These are phyloP conservation scores for Aegilops umbellulata DNA, from an alignment of 176 grass and related monocot species.

Conservation along the genomic window DNA sequence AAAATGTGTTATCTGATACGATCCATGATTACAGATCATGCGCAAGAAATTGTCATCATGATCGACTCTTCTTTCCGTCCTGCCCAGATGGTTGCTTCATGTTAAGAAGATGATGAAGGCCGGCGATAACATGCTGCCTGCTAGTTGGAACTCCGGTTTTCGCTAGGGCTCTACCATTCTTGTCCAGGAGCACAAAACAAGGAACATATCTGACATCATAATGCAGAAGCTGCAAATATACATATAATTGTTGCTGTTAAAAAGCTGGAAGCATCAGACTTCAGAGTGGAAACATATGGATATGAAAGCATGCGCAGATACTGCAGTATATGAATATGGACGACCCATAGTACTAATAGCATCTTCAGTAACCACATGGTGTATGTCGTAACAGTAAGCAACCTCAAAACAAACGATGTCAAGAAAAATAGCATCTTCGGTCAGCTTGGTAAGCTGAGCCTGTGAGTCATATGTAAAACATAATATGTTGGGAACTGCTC, in stretches of 20 bases:
- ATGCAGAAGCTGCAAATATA: constrained; percentile 74
- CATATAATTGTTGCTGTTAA: constrained; percentile 10
- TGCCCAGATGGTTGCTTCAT: constrained; percentile 40
- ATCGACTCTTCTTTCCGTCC: constrained; percentile 21
- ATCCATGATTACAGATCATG: neutral
- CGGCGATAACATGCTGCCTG: constrained; percentile 74
- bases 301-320: neutral
- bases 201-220: constrained; percentile 90
- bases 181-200: constrained; percentile 96
- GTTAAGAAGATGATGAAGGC: constrained; percentile 78
- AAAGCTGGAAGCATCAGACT: neutral
- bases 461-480: too few species aligned
- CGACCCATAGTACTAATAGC: neutral
- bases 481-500: too few species aligned
- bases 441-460: neutral
- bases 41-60: constrained; percentile 27
- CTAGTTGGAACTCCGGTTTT: constrained; percentile 89
- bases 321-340: neutral
- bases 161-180: constrained; percentile 69
- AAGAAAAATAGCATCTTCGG: neutral
- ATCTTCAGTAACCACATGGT: neutral
- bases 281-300: neutral
- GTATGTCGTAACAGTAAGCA: too few species aligned
- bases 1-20: constrained; percentile 3
- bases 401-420: too few species aligned